Conservation (phyloP, 768 basidiomycete genomes). For the Mycena rosella region DNA sequence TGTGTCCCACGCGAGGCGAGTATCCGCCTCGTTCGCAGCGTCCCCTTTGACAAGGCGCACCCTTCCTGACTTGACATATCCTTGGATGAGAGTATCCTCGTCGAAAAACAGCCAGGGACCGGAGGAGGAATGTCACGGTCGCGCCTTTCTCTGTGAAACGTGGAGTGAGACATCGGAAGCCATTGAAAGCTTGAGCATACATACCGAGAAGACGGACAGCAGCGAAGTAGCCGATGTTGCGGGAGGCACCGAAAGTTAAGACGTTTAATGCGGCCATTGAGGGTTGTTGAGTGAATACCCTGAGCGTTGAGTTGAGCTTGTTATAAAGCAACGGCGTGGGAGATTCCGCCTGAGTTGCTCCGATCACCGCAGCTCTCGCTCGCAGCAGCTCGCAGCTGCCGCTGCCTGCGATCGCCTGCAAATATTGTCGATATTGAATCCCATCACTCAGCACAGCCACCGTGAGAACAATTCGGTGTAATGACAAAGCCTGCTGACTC, state of each 20-base stretch:
- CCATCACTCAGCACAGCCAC: too few species aligned
- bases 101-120: conserved; percentile 67
- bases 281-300: not conserved
- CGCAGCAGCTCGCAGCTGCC: too few species aligned
- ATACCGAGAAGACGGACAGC: conserved; percentile 62
- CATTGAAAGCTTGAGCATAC: conserved; percentile 19
- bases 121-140: conserved; percentile 74
- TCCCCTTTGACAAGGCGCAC: conserved; percentile 73
- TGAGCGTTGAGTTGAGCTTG: too few species aligned
- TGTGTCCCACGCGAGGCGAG: conserved; percentile 64
- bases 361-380: too few species aligned
- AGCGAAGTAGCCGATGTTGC: conserved; percentile 67
- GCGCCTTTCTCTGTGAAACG: conserved; percentile 52
- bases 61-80: conserved; percentile 61
- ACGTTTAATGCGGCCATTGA: conserved; percentile 47
- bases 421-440: too few species aligned
- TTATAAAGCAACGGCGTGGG: too few species aligned
- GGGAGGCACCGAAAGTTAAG: conserved; percentile 65
- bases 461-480: too few species aligned
- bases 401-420: too few species aligned
- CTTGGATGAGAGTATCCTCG: conserved; percentile 62
- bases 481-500: too few species aligned
- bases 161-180: not conserved
- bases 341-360: too few species aligned
- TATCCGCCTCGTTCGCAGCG: conserved; percentile 65